Conservation (phyloP, 352 stramenopile genomes). For the Globisporangium camurandrum region DNA sequence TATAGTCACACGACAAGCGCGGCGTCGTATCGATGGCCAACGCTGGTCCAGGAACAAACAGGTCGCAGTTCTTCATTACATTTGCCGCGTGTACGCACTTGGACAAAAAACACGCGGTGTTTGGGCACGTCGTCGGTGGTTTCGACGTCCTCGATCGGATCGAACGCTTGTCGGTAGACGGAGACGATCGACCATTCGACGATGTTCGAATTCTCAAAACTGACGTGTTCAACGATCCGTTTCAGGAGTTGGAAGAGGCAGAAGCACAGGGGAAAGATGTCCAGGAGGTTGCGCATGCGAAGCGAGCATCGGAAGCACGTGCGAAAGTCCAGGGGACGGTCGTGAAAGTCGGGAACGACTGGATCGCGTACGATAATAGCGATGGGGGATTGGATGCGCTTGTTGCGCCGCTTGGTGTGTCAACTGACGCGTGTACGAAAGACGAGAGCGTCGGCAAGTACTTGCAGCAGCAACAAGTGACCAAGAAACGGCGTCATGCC, state of each 20-base stretch:
- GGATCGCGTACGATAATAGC: slow-evolving; percentile 72
- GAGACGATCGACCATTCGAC: slow-evolving; percentile 75
- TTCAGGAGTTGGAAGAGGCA: slow-evolving; percentile 78
- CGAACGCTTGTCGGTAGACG: slow-evolving; percentile 65
- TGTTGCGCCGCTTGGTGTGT: no score
- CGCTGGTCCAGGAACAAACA: slow-evolving; percentile 92
- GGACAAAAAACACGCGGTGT: slow-evolving; percentile 98
- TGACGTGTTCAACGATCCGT: slow-evolving; percentile 86
- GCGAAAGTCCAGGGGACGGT: slow-evolving; percentile 56
- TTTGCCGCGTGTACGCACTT: slow-evolving; percentile 94
- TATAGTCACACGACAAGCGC: slow-evolving; percentile 72
- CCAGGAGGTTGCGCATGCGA: slow-evolving; percentile 42
- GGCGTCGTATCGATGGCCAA: slow-evolving; percentile 98
- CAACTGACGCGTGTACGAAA: slow-evolving; percentile 29
- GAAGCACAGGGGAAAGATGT: slow-evolving; percentile 47
- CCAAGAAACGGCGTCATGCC: slow-evolving; percentile 1
- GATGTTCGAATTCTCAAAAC: slow-evolving; percentile 74
- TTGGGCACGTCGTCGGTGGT: slow-evolving; percentile 92
- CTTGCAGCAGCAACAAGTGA: slow-evolving; percentile 19
- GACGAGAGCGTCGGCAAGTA: slow-evolving; percentile 68
- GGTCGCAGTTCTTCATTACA: slow-evolving; percentile 99
- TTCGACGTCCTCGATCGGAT: slow-evolving; percentile 79
- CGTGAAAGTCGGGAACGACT: slow-evolving; percentile 71
- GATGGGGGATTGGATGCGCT: slow-evolving; percentile 43
- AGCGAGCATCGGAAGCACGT: slow-evolving; percentile 37